phyloP scores from a whole-genome alignment of 2,329 filamentous ascomycete species.

The Paecilomyces sp. region DNA sequence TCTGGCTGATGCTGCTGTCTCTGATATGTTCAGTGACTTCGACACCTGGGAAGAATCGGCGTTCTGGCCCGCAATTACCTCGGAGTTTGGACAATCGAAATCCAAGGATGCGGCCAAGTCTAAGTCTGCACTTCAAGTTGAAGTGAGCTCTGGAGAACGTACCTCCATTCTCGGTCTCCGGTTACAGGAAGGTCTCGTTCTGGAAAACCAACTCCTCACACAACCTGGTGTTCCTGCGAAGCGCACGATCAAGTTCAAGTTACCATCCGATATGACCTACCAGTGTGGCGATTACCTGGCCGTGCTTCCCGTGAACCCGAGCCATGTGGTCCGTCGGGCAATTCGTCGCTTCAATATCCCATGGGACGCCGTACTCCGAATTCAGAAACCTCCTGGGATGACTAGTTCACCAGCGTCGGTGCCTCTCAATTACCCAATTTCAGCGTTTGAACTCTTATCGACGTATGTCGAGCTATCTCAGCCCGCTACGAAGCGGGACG shows the following conservation, averaged over 20 bases:
- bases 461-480: conserved; percentile 68
- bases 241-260: conserved; percentile 58
- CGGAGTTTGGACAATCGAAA: conserved; percentile 23
- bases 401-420: conserved; percentile 30
- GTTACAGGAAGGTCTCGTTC: conserved; percentile 54
- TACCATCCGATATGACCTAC: conserved; percentile 61
- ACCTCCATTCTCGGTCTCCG: conserved; percentile 56
- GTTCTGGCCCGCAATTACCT: conserved; percentile 46
- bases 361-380: conserved; percentile 61
- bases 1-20: conserved; percentile 52
- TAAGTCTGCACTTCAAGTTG: conserved; percentile 32
- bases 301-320: conserved; percentile 63
- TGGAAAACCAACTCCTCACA: conserved; percentile 48
- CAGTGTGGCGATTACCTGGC: conserved; percentile 70
- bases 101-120: conserved; percentile 24
- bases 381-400: conserved; percentile 47
- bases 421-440: conserved; percentile 50
- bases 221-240: conserved; percentile 49
- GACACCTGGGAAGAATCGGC: conserved; percentile 59
- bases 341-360: conserved; percentile 59
- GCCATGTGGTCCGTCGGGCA: conserved; percentile 53
- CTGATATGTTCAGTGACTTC: conserved; percentile 63
- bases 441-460: conserved; percentile 57
- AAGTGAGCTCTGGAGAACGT: conserved; percentile 47
- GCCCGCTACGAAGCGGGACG: conserved; percentile 61